Evolutionary conservation across 164 flowering plant species (phyloP).

Genomic region (Brasenia schreberi): DNA sequence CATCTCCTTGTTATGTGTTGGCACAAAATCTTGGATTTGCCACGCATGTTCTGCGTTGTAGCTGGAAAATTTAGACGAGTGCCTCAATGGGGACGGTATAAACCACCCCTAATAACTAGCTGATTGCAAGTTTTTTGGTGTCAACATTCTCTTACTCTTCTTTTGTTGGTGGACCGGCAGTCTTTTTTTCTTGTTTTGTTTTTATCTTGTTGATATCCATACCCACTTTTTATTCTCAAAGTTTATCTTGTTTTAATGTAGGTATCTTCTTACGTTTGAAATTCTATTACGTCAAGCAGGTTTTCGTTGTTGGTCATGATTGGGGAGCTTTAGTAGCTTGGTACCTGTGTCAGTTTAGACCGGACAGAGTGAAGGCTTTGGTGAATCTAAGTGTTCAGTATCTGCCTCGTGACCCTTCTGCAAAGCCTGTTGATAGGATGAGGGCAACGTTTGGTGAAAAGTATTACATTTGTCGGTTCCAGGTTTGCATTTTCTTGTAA

Average conservation of each 20-base stretch:
- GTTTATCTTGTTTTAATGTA: not conserved
- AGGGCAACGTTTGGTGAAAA: slow-evolving; percentile 48
- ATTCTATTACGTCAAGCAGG: slow-evolving; percentile 15
- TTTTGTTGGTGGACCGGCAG: not conserved
- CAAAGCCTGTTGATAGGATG: slow-evolving; percentile 23
- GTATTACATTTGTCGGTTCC: slow-evolving; percentile 62
- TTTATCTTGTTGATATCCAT: not conserved
- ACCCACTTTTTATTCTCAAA: not conserved
- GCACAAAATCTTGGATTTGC: no score
- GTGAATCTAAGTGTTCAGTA: slow-evolving; percentile 49
- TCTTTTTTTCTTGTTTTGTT: not conserved
- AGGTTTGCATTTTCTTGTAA: slow-evolving; percentile 23
- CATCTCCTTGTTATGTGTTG: no score
- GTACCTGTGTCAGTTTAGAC: slow-evolving; percentile 48
- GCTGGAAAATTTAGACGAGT: no score
- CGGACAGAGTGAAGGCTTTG: slow-evolving; percentile 77
- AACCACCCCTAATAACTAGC: no score
- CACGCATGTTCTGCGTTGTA: no score
- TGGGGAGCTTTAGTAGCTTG: slow-evolving; percentile 76
- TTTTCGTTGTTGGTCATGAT: slow-evolving; percentile 74
- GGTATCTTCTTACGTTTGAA: not conserved
- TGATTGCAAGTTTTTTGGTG: not conserved
- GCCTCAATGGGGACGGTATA: no score
- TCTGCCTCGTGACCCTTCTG: slow-evolving; percentile 30
- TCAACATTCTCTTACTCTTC: not conserved